Base-by-base conservation (phyloP, 2,329 filamentous ascomycete genomes). In the Mycosphaerella sp. region DNA sequence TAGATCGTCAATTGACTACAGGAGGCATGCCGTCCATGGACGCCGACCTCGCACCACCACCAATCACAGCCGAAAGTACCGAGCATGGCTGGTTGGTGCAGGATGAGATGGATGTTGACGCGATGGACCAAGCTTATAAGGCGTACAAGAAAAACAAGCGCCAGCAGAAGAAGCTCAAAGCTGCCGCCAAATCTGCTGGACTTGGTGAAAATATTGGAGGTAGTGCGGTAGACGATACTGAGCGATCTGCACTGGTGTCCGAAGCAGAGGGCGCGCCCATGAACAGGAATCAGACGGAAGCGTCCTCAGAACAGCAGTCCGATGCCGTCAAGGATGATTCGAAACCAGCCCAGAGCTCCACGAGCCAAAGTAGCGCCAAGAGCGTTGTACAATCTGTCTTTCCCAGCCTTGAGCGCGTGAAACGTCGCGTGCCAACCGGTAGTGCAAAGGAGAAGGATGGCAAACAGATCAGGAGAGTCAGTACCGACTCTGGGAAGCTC, bases 201-300 rank as follows among this genome's bases (percentile, higher is more conserved):
- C 50, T 48, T 3, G 59, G 59, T 14, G 55, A 59, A 46, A 57
- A 61, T 41, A 53, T 48, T 8, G 60, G 59, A 47, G 54, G 58
- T 38, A 56, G 51, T n/a, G 38, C 45, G 48, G 46, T 71, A 67
- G 43, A 75, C 72, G 66, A 75, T 71, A 56, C 56, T 12, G 57
- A 59, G 26, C 51, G 49, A 29, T 62, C 58, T 39, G 47, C 62
- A 9, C 38, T 55, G 23, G 49, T 61, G 4, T 62, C 57, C n/a
- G 59, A 62, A 14, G 53, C 39, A 23, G 57, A 62, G 29, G 48
- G 44, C 29, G 50, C 34, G 12, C 51, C 52, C 7, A 34, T 31
- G 43, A 55, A 6, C 50, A 11, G 36, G 41, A 23, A 17, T 51
- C 6, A 2, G 21, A 26, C 21, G 4, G 17, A 26, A 21, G 6